Conservation (phyloP, 495 filamentous ascomycete genomes). For the Penicillium steckii region DNA sequence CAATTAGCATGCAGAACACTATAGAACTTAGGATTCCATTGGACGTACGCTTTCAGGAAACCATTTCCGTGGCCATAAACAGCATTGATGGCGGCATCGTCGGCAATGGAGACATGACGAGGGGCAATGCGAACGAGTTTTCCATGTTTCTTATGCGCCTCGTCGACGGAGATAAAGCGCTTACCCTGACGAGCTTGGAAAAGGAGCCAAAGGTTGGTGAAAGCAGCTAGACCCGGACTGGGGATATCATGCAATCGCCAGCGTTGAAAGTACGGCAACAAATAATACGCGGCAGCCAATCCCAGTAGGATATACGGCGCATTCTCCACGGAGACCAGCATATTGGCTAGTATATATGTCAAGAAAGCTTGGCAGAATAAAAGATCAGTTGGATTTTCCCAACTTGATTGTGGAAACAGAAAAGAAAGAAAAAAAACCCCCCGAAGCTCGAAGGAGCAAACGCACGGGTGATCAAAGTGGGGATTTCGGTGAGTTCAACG, state of each 20-base stretch:
- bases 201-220: constrained; percentile 78
- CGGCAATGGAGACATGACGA: constrained; percentile 58
- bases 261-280: constrained; percentile 69
- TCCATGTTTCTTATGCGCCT: constrained; percentile 69
- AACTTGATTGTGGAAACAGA: no score
- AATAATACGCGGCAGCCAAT: constrained; percentile 57
- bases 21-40: neutral
- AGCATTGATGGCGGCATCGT: constrained; percentile 53
- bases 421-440: neutral
- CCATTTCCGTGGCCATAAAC: constrained; percentile 70
- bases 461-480: constrained; percentile 2
- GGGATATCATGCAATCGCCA: constrained; percentile 64
- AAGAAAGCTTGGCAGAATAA: neutral
- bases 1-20: constrained; percentile 1
- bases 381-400: no score
- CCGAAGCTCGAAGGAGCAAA: constrained; percentile 1
- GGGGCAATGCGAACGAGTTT: constrained; percentile 60
- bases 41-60: constrained; percentile 67
- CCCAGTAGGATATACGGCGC: constrained; percentile 60
- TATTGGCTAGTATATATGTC: constrained; percentile 6
- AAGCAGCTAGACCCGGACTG: constrained; percentile 62
- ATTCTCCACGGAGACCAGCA: constrained; percentile 49
- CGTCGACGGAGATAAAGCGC: constrained; percentile 66
- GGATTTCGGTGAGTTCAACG: neutral
- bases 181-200: constrained; percentile 64